Percentiles rank a stretch among this genome's conserved stretches.
phyloP scores from a whole-genome alignment of 2,329 filamentous ascomycete genomes.

The Lecanosticta acicola region DNA sequence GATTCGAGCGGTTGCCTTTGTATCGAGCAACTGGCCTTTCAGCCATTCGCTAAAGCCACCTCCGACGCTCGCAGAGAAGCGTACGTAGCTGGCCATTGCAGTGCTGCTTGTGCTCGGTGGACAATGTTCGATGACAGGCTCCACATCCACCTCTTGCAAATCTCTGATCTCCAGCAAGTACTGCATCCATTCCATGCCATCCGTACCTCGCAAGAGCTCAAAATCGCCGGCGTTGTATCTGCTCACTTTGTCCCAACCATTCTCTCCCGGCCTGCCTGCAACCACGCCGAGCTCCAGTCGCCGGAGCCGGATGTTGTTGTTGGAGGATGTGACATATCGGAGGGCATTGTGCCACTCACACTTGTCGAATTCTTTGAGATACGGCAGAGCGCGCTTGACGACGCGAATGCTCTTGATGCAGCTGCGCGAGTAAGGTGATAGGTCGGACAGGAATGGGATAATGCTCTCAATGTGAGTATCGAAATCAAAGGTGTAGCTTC shows the following conservation, averaged over 20 bases:
- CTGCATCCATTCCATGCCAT: slow-evolving; percentile 54
- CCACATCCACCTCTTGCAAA: slow-evolving; percentile 48
- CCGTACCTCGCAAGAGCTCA: slow-evolving; percentile 40
- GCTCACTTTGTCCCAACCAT: slow-evolving; percentile 47
- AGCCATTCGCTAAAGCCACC: slow-evolving; percentile 52
- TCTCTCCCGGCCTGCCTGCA: slow-evolving; percentile 45
- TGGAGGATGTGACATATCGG: slow-evolving; percentile 38
- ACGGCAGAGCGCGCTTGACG: slow-evolving; percentile 51
- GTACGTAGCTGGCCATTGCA: slow-evolving; percentile 53
- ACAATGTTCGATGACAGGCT: slow-evolving; percentile 51
- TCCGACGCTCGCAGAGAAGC: slow-evolving; percentile 57
- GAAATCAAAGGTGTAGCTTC: slow-evolving; percentile 54
- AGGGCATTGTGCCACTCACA: slow-evolving; percentile 53
- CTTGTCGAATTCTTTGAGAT: slow-evolving; percentile 51
- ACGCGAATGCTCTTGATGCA: slow-evolving; percentile 49
- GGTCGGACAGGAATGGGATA: slow-evolving; percentile 54
- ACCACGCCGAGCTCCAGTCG: slow-evolving; percentile 48
- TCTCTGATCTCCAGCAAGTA: slow-evolving; percentile 49
- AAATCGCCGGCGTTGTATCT: slow-evolving; percentile 46
- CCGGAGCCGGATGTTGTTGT: slow-evolving; percentile 33
- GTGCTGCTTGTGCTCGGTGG: slow-evolving; percentile 47
- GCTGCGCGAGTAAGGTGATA: slow-evolving; percentile 45
- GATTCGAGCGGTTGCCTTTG: background rate
- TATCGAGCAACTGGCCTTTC: slow-evolving; percentile 20
- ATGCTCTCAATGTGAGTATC: slow-evolving; percentile 56